Base-by-base conservation (phyloP, 345 rosid species). In the Eucalyptus brandiana region DNA sequence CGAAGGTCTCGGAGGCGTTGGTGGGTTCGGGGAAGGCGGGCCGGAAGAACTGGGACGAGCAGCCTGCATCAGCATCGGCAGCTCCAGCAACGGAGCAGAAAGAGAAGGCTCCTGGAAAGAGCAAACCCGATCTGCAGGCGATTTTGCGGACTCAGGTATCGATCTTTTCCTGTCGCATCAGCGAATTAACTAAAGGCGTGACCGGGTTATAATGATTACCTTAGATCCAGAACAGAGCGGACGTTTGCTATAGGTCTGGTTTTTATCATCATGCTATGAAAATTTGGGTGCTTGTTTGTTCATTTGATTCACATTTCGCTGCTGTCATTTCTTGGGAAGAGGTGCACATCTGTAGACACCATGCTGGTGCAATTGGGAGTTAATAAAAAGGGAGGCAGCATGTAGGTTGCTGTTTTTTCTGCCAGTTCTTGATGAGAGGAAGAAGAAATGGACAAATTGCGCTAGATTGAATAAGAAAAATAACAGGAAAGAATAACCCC, bases 101-200 rank as follows among this genome's bases (percentile, higher is more conserved):
- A 87, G 96, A 94, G 91, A 96, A 93, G 89, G 51, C 48, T 51
- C 91, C 87, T 32, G 91, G 62, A n/a, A 95, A 91, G 93, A 92
- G 89, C 88, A 97, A 94, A 87, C 95, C 94, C 1, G 94, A 96
- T 91, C 89, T 91, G 47, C 95, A 94, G 92, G 94, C 97, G 28
- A 96, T 97, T 93, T 91, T 97, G 94, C 94, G 99, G 81, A 96
- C 99, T 88, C 99, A 96, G 97, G 99, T 96, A 91, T 23, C 42
- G 10, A 40, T 54, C 26, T n/a, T 76, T 69, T 32, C 24, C 32
- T 50, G 28, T 15, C 1, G 7, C 6, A 58, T 17, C 45, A 37
- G 17, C 40, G 6, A 56, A 51, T 76, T 11, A 76, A 21, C 47
- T 40, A 6, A 6, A 21, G 85, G 47, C 47, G 6, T 6, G 81